phyloP scores from a whole-genome alignment of 1,284 basidiomycete genomes.

The Cryptococcus sp. region DNA sequence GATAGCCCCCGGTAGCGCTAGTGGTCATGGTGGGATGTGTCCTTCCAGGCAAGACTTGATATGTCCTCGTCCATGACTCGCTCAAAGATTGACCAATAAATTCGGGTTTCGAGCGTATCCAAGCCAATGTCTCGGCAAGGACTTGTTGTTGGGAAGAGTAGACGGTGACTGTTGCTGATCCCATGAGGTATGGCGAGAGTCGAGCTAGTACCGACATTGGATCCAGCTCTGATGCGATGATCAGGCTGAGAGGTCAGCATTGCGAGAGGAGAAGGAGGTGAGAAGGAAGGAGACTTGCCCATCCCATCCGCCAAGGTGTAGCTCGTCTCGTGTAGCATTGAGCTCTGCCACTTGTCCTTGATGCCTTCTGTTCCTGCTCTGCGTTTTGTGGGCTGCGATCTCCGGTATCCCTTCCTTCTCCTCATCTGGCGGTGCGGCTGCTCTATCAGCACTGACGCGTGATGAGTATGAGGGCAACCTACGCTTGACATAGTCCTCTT shows the following conservation, averaged over 20 bases:
- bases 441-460: background rate
- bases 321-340: slow-evolving; percentile 63
- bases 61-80: slow-evolving; percentile 83
- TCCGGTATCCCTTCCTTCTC: slow-evolving; percentile 30
- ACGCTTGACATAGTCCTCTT: slow-evolving; percentile 56
- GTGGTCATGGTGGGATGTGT: slow-evolving; percentile 95
- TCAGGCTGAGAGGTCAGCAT: slow-evolving; percentile 52
- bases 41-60: slow-evolving; percentile 90
- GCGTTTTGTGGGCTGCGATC: slow-evolving; percentile 28
- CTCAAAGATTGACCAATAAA: slow-evolving; percentile 76
- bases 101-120: slow-evolving; percentile 59
- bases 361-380: slow-evolving; percentile 26
- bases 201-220: slow-evolving; percentile 73
- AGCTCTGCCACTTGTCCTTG: slow-evolving; percentile 49
- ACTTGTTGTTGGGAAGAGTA: slow-evolving; percentile 79
- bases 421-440: slow-evolving; percentile 35
- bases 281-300: slow-evolving; percentile 57
- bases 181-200: slow-evolving; percentile 69
- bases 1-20: slow-evolving; percentile 80
- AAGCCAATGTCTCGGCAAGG: slow-evolving; percentile 69
- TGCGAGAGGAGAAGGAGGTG: background rate
- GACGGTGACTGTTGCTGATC: slow-evolving; percentile 79
- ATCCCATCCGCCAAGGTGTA: slow-evolving; percentile 83
- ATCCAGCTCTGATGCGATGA: slow-evolving; percentile 81
- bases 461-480: slow-evolving; percentile 8